These are phyloP conservation scores for Aspergillus sparsus DNA, from an alignment of 495 filamentous ascomycete genomes.

Conservation along the genomic window DNA sequence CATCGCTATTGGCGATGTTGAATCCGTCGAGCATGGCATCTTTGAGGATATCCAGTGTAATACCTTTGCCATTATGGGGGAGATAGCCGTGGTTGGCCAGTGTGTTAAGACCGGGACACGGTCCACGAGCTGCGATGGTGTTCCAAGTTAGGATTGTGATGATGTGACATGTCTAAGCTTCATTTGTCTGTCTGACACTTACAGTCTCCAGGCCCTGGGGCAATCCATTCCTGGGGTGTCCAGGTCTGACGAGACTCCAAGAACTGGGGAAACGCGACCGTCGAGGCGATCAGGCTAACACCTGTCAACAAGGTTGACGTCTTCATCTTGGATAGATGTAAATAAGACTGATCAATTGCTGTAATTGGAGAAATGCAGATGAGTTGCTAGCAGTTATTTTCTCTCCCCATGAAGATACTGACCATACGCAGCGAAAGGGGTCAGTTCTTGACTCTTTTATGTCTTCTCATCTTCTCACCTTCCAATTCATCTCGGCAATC, in stretches of 20 bases:
- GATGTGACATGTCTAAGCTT: too few relatives aligned
- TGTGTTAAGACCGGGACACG: constrained; percentile 54
- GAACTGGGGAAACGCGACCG: constrained; percentile 17
- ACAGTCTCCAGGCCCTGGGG: constrained; percentile 17
- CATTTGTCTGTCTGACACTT: neutral
- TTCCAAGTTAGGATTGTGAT: neutral
- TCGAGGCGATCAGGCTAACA: constrained; percentile 8
- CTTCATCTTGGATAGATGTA: constrained; percentile 12
- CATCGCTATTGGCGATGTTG: constrained; percentile 20
- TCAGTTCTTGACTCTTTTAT: too few relatives aligned
- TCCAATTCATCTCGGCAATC: too few relatives aligned
- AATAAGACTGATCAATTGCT: neutral
- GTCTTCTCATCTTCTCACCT: too few relatives aligned
- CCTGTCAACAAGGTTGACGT: constrained; percentile 3
- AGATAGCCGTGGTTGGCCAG: constrained; percentile 61
- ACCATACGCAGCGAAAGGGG: too few relatives aligned
- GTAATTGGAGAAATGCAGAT: neutral
- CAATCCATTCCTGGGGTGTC: constrained; percentile 17
- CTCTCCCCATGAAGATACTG: too few relatives aligned
- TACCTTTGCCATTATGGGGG: constrained; percentile 33
- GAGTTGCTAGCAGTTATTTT: neutral
- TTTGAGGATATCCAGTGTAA: constrained; percentile 17
- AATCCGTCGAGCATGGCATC: constrained; percentile 21
- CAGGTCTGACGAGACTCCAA: constrained; percentile 6
- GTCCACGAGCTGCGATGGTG: constrained; percentile 19